Conservation (phyloP, 495 filamentous ascomycete genomes). For the Tuber umbilicatum region DNA sequence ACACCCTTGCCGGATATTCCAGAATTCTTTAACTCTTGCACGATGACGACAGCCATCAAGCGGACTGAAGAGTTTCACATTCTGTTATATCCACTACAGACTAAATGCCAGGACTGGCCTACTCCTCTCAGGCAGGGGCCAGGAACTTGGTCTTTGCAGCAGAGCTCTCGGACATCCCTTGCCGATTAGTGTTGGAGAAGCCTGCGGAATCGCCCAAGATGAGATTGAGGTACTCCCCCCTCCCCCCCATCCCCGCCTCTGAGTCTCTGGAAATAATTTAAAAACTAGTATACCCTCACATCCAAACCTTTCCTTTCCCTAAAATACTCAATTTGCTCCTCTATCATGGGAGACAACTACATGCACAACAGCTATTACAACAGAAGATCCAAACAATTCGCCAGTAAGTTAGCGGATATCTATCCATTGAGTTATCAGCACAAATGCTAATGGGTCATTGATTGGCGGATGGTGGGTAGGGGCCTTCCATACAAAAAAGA, state of each 20-base stretch:
- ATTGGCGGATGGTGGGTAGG: too few relatives aligned
- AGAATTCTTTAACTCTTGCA: not conserved
- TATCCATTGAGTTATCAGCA: too few relatives aligned
- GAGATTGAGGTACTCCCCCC: constrained; percentile 67
- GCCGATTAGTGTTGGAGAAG: constrained; percentile 89
- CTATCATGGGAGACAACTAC: too few relatives aligned
- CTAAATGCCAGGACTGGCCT: constrained; percentile 91
- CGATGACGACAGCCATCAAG: constrained; percentile 33
- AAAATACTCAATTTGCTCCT: too few relatives aligned
- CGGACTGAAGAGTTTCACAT: constrained; percentile 93
- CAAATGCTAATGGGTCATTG: too few relatives aligned
- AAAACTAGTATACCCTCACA: constrained; percentile 73
- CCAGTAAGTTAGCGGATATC: too few relatives aligned
- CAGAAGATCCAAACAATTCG: too few relatives aligned
- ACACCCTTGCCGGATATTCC: constrained; percentile 16
- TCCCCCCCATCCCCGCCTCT: not conserved
- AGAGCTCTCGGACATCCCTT: constrained; percentile 86
- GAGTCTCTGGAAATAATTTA: constrained; percentile 3
- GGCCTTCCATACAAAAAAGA: too few relatives aligned
- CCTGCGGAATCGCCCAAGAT: constrained; percentile 79
- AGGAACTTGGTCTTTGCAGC: constrained; percentile 88
- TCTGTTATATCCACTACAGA: constrained; percentile 86
- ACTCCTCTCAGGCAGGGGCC: constrained; percentile 91
- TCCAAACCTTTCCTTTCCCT: too few relatives aligned
- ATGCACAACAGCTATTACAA: too few relatives aligned